Evolutionary conservation across 179 eudicot genomes (phyloP).

Genomic region (Silene coronaria): DNA sequence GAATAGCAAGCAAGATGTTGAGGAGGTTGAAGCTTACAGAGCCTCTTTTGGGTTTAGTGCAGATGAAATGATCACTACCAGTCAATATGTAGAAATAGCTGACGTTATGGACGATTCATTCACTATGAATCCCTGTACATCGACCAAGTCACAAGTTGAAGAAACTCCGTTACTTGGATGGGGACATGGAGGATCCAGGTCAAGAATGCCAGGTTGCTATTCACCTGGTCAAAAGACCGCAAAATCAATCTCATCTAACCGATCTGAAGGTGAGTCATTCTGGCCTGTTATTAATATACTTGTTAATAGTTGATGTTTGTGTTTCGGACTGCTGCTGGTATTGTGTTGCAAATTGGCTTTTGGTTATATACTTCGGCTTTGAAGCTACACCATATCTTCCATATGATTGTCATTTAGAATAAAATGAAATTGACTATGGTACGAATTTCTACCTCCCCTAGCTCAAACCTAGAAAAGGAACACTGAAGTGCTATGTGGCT

Average conservation of each 20-base stretch:
- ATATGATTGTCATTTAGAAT: too few relatives aligned
- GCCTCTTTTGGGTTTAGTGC: slow-evolving; percentile 99
- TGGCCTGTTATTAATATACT: neutral
- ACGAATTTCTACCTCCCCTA: too few relatives aligned
- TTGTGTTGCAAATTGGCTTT: neutral
- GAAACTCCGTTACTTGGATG: slow-evolving; percentile 34
- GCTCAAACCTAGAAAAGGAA: too few relatives aligned
- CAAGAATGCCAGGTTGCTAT: slow-evolving; percentile 27
- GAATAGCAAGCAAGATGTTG: slow-evolving; percentile 67
- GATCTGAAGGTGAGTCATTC: slow-evolving; percentile 39
- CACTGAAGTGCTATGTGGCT: too few relatives aligned
- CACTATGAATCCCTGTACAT: slow-evolving; percentile 59
- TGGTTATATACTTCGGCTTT: too few relatives aligned
- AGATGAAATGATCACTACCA: slow-evolving; percentile 80
- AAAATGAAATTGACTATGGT: too few relatives aligned
- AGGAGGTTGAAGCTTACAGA: slow-evolving; percentile 91
- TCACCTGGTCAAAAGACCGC: slow-evolving; percentile 29
- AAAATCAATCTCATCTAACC: slow-evolving; percentile 36
- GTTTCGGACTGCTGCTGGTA: too few relatives aligned
- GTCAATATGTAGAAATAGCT: slow-evolving; percentile 86
- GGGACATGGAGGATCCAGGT: slow-evolving; percentile 35
- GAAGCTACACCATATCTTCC: too few relatives aligned
- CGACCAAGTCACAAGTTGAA: slow-evolving; percentile 40
- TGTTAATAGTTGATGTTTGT: neutral
- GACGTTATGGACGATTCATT: slow-evolving; percentile 79